Percentiles rank a stretch among this genome's conserved stretches.
phyloP scores from a whole-genome alignment of 2,329 filamentous ascomycete species.

The Sporothrix pallida region DNA sequence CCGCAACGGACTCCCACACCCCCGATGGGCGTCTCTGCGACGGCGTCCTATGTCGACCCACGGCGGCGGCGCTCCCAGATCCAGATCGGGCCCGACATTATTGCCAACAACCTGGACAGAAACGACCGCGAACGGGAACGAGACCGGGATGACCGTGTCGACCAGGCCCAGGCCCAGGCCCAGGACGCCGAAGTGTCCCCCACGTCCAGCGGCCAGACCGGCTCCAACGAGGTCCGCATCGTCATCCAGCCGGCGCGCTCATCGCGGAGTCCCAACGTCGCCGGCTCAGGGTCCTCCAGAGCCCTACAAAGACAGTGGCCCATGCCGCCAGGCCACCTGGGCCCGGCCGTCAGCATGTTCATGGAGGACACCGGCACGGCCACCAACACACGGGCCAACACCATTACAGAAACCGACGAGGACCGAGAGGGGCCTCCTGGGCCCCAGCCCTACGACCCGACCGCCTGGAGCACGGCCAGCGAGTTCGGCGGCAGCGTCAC shows the following conservation, averaged over 20 bases:
- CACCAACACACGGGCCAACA: slow-evolving; percentile 24
- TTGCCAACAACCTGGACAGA: slow-evolving; percentile 8
- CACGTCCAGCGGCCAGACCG: slow-evolving; percentile 28
- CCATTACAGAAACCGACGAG: neutral
- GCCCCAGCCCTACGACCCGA: slow-evolving; percentile 35
- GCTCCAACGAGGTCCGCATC: slow-evolving; percentile 42
- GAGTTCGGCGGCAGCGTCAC: slow-evolving; percentile 43
- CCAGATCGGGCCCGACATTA: slow-evolving; percentile 10
- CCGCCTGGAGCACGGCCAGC: slow-evolving; percentile 43
- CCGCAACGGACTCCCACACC: neutral
- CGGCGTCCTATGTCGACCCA: neutral
- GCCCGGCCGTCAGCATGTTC: slow-evolving; percentile 41
- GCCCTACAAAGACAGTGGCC: slow-evolving; percentile 39
- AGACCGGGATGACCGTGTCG: neutral
- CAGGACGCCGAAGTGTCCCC: slow-evolving; percentile 30
- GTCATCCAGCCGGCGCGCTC: slow-evolving; percentile 43
- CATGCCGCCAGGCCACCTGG: slow-evolving; percentile 42
- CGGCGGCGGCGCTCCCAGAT: neutral
- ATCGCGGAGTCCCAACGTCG: slow-evolving; percentile 26
- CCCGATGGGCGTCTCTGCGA: slow-evolving; percentile 10
- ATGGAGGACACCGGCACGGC: slow-evolving; percentile 40
- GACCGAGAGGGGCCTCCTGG: neutral
- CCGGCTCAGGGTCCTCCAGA: neutral
- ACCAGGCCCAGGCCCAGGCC: neutral
- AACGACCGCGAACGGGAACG: neutral